Base-by-base conservation (phyloP, 2,329 filamentous ascomycete genomes). In the Neonectria neomacrospora region DNA sequence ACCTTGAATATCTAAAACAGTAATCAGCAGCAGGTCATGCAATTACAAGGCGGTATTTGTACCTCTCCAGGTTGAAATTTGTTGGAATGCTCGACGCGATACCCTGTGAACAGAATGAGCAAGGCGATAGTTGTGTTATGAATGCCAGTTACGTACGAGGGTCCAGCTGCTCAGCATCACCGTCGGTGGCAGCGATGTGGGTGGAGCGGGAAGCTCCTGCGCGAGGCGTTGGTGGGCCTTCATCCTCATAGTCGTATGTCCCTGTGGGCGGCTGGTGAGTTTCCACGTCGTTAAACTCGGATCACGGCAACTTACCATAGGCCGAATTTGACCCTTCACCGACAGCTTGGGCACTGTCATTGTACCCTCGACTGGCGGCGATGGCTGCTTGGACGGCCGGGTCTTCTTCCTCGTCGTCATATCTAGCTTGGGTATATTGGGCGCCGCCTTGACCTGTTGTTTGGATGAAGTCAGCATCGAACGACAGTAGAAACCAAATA, bases 1-100 rank as follows among this genome's bases (percentile, higher is more conserved):
- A 86, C 79, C 68, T 87, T 88, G 74, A 87, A 85, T 18, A 88
- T 82, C 84, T 86, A 58, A 20, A 2, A 2, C 23, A 18, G 37
- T 9, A 14, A 22, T 63, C 30, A 63, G 50, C n/a, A 10, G 10
- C 5, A 22, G 32, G 1, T n/a, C 4, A 26, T 37, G 12, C 16
- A 30, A 30, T 5, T 16, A 2, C 2, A 4, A 6, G 30, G 22
- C 16, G 16, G 14, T 26, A 2, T 20, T 68, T 14, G 63, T 69
- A 80, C 82, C 74, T 78, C 75, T 58, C 82, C 82, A 2, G 80
- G 80, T 30, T 75, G 70, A 50, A 83, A 84, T 41, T 67, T 76
- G 11, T 61, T 64, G 1, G 80, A 83, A 16, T 68, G 76, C 26
- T 80, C 74, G 18, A 84, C 73, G 28, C 71, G 69, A 60, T 79